A percentile compares a stretch with the other conserved stretches of the same genome.
These are phyloP conservation scores for Backusella westeae DNA, from an alignment of 192 early-diverging fungal species.

Conservation along the genomic window DNA sequence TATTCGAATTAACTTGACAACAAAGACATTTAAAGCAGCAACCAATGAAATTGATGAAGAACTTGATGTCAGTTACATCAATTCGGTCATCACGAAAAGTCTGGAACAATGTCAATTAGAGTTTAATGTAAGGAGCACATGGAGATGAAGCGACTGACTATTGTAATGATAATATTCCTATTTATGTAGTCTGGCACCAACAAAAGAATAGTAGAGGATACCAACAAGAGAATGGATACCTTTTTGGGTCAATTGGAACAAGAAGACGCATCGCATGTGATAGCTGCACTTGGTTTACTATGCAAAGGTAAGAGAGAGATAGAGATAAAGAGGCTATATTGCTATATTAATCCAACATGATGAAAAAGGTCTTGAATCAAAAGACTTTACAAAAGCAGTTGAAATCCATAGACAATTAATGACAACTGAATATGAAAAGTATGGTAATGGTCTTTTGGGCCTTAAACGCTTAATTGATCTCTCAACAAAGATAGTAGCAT, in stretches of 20 bases:
- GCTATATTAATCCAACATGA: neutral
- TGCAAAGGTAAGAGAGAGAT: neutral
- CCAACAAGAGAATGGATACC: neutral
- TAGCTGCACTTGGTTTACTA: neutral
- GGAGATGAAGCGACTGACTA: too few species aligned
- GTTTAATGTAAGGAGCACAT: neutral
- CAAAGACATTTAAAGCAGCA: neutral
- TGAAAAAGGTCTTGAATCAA: constrained; percentile 32
- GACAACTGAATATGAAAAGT: constrained; percentile 46
- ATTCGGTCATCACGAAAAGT: neutral
- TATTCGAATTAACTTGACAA: neutral
- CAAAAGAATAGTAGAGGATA: constrained; percentile 12
- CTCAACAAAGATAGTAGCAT: neutral
- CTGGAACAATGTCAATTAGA: neutral
- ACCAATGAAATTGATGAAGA: neutral
- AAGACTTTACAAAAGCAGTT: constrained; percentile 34
- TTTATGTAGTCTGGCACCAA: neutral
- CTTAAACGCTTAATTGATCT: constrained; percentile 46
- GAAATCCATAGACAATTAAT: constrained; percentile 42
- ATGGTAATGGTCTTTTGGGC: constrained; percentile 48
- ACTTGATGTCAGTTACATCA: neutral
- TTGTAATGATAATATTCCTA: too few species aligned
- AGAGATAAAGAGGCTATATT: neutral
- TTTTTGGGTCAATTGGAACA: constrained; percentile 3
- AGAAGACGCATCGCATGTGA: neutral